phyloP scores from a whole-genome alignment of 75 land plant genomes.

The Sequoiadendron giganteum region DNA sequence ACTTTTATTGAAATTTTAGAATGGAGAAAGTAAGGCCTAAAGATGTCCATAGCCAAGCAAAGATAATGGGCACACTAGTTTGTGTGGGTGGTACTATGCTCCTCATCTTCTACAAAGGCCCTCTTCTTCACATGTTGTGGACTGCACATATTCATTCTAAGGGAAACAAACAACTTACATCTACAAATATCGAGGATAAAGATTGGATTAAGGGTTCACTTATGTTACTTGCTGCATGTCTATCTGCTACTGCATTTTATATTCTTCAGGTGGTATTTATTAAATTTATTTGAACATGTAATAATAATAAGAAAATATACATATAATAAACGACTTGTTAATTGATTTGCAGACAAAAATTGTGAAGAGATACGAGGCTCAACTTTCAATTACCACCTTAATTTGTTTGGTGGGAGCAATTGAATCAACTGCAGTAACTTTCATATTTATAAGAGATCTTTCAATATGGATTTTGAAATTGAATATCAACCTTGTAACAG shows the following conservation, averaged over 20 bases:
- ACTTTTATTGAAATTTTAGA: conserved; percentile 9
- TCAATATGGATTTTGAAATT: neutral
- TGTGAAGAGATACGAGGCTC: neutral
- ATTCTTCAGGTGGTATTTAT: neutral
- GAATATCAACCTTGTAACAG: neutral
- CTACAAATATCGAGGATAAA: neutral
- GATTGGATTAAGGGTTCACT: conserved; percentile 17
- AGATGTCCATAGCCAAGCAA: conserved; percentile 31
- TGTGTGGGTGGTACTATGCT: conserved; percentile 35
- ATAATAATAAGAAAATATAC: neutral
- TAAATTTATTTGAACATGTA: neutral
- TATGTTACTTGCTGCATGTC: conserved; percentile 2
- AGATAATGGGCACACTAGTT: conserved; percentile 31
- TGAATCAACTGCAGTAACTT: neutral
- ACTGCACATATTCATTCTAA: neutral
- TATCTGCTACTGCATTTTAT: neutral
- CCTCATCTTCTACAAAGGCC: conserved; percentile 45
- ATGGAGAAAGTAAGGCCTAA: conserved; percentile 26
- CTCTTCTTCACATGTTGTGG: conserved; percentile 12
- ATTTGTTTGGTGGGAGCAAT: neutral
- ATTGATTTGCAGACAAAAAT: neutral
- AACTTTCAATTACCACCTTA: neutral
- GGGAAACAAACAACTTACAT: neutral
- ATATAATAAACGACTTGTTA: no score
- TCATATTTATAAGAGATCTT: neutral